A percentile compares a stretch with the other conserved stretches of the same genome.
These are phyloP conservation scores for Xerocomus potaroensis DNA, from an alignment of 768 basidiomycete genomes.

Conservation along the genomic window DNA sequence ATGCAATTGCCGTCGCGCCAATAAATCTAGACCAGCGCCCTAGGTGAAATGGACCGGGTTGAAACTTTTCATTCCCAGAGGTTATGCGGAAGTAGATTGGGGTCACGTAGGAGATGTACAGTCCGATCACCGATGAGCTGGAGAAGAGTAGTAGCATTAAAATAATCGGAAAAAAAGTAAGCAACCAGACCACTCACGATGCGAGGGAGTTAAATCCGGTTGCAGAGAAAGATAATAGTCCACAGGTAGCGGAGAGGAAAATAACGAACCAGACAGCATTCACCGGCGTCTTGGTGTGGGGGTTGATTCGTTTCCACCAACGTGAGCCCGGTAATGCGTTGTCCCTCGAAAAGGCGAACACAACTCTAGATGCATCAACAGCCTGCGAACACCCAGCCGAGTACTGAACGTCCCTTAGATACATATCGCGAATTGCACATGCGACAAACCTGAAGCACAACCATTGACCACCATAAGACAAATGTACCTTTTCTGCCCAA, in stretches of 20 bases:
- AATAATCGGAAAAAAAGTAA: not conserved
- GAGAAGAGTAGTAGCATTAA: not conserved
- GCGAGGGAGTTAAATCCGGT: conserved; percentile 33
- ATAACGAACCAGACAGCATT: conserved; percentile 41
- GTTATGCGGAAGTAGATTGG: conserved; percentile 37
- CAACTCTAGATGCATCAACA: conserved; percentile 44
- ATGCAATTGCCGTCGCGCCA: conserved; percentile 27
- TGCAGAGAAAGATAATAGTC: conserved; percentile 32
- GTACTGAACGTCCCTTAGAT: conserved; percentile 23
- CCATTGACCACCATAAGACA: conserved; percentile 41
- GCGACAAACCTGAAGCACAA: conserved; percentile 37
- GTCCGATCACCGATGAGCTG: conserved; percentile 31
- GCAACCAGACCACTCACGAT: conserved; percentile 22
- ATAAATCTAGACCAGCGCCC: conserved; percentile 29
- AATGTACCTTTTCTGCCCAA: conserved; percentile 40
- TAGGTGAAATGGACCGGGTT: conserved; percentile 34
- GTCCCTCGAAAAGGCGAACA: conserved; percentile 42
- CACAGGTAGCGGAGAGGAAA: conserved; percentile 27
- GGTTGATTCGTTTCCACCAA: conserved; percentile 35
- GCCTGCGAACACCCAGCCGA: conserved; percentile 43
- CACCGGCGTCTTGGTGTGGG: conserved; percentile 32
- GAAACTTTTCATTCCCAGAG: conserved; percentile 29
- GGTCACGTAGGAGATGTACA: conserved; percentile 37
- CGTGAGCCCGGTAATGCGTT: conserved; percentile 36
- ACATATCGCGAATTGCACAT: not conserved